phyloP scores from a whole-genome alignment of 768 basidiomycete genomes.

The Rubroboletus pulcherrimus region DNA sequence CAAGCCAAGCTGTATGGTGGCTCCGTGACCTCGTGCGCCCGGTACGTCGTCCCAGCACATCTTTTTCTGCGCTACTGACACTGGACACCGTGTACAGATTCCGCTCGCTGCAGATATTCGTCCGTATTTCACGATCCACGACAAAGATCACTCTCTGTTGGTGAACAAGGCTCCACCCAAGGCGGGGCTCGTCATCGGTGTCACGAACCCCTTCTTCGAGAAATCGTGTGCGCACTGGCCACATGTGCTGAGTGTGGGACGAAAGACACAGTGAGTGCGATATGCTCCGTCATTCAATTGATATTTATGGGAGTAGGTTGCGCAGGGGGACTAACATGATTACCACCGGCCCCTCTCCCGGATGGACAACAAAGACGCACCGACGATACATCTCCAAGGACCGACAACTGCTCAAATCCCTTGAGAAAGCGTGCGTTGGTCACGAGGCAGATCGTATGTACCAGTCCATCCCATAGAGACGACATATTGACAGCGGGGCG shows the following conservation, averaged over 20 bases:
- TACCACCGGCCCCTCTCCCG: constrained; percentile 53
- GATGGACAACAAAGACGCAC: constrained; percentile 77
- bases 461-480: not conserved
- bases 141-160: constrained; percentile 70
- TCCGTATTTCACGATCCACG: constrained; percentile 96
- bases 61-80: not conserved
- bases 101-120: constrained; percentile 82
- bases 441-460: constrained; percentile 51
- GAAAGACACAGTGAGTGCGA: constrained; percentile 39
- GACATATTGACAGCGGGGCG: not conserved
- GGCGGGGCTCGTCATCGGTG: constrained; percentile 72
- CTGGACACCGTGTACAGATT: constrained; percentile 47
- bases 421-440: constrained; percentile 59
- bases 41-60: constrained; percentile 37
- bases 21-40: constrained; percentile 83
- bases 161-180: constrained; percentile 82
- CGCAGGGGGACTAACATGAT: constrained; percentile 3
- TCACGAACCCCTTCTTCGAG: constrained; percentile 87
- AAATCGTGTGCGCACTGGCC: constrained; percentile 82
- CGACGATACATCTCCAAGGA: constrained; percentile 87
- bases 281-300: not conserved
- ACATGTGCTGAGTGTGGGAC: constrained; percentile 71
- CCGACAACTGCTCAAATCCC: constrained; percentile 60
- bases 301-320: constrained; percentile 2
- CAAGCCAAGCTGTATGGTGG: constrained; percentile 92